Evolutionary conservation across 1,284 basidiomycete genomes (phyloP), one percentile per base, ranked within the genome.

Genomic region (Coriolopsis trogii): DNA sequence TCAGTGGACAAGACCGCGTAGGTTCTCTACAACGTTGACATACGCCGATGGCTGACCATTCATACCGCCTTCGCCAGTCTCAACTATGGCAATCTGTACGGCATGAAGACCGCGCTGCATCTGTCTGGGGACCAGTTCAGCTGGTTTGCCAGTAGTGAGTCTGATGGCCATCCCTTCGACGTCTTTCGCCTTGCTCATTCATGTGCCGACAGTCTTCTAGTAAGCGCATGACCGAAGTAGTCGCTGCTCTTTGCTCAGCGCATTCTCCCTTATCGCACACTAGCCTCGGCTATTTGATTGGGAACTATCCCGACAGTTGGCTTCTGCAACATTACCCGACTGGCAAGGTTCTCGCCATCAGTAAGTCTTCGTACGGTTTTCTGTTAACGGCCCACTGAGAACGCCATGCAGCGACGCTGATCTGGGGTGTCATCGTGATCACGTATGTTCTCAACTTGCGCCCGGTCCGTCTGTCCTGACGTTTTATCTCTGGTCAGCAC

Each of bases 1-100:
- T 16, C 24, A 62, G 60, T 59, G 56, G 60, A 62, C 23, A 62
- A 62, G 56, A 59, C 60, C 4, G 60, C 60, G 60, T 62, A 48
- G 12, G 56, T 53, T n/a, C 21, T 12, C 10, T 5, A 1, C 6
- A 3, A 28, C 2, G 4, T n/a, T 26, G 8, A 16, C 36, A 13
- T 2, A 18, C 2, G 13, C 8, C 10, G 3, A 23, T 10, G 16
- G 3, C 15, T 28, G 30, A 26, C 34, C 20, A 31, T 6, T 12
- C 2, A 1, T 3, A n/a, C n/a, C n/a, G n/a, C 3, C n/a, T 9
- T 18, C 3, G 16, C 18, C 30, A 49, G 60, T 2, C 41, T 62
- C 4, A 62, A 62, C 38, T 62, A 59, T 39, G 60, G 49, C 4
- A 62, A 62, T 23, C 36, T 62, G 36, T 62, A 62, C 26, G 60